Evolutionary conservation across 495 filamentous ascomycete species (phyloP).

Genomic region (Parathielavia hyrcaniae): DNA sequence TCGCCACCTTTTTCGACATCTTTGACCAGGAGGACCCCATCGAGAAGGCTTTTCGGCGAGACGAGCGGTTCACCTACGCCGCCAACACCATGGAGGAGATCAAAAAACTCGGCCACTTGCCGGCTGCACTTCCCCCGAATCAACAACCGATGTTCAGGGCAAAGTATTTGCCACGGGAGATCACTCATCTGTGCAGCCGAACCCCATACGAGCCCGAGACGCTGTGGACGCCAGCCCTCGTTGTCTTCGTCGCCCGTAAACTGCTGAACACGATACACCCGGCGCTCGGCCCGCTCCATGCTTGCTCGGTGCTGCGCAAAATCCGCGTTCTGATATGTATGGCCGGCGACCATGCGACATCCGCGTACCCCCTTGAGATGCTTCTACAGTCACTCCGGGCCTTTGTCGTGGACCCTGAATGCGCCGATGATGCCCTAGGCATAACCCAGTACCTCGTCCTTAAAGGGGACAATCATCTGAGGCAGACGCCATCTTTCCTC

Average conservation of each 20-base stretch:
- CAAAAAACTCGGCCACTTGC: conserved; percentile 54
- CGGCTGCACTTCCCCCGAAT: conserved; percentile 55
- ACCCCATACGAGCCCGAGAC: conserved; percentile 55
- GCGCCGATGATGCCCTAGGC: conserved; percentile 86
- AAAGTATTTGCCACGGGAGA: conserved; percentile 64
- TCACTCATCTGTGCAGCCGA: conserved; percentile 68
- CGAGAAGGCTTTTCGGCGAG: conserved; percentile 64
- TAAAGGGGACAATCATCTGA: conserved; percentile 59
- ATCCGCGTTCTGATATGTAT: conserved; percentile 74
- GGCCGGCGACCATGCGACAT: conserved; percentile 60
- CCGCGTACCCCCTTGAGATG: conserved; percentile 89
- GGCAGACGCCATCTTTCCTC: conserved; percentile 62
- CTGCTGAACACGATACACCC: conserved; percentile 75
- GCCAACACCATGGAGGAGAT: conserved; percentile 61
- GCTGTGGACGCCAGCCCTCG: conserved; percentile 72
- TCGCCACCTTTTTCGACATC: conserved; percentile 70
- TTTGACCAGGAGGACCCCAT: conserved; percentile 62
- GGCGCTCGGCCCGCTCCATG: conserved; percentile 80
- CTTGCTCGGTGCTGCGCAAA: conserved; percentile 79
- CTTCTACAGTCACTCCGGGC: conserved; percentile 71
- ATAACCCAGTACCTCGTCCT: conserved; percentile 79
- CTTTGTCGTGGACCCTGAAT: conserved; percentile 73
- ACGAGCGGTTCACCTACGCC: conserved; percentile 52
- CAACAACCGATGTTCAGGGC: conserved; percentile 83
- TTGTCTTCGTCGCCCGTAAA: conserved; percentile 67